A percentile compares a stretch with the other conserved stretches of the same genome.
Evolutionary conservation across 306 rosid genomes (phyloP).

Genomic region (Comarum palustre): DNA sequence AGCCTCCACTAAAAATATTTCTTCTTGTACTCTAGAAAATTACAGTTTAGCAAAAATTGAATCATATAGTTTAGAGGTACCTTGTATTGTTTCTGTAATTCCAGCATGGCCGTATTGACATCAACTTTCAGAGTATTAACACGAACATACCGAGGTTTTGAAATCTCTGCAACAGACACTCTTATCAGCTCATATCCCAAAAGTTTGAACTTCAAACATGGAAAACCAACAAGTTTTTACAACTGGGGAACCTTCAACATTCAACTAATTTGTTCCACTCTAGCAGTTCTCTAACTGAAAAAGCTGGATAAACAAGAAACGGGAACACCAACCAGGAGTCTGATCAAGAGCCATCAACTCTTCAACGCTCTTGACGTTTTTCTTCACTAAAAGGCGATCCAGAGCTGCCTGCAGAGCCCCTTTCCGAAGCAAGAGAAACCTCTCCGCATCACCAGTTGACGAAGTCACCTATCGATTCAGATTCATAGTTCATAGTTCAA

Average conservation of each 20-base stretch:
- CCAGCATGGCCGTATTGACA: slow-evolving; percentile 59
- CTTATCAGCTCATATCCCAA: too few relatives aligned
- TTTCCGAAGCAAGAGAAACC: slow-evolving; percentile 54
- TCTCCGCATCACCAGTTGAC: slow-evolving; percentile 71
- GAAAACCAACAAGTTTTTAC: background rate
- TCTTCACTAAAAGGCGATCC: slow-evolving; percentile 47
- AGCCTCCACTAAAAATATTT: background rate
- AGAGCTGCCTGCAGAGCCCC: slow-evolving; percentile 50
- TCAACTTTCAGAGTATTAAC: slow-evolving; percentile 79
- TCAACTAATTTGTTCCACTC: background rate
- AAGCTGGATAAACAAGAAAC: background rate
- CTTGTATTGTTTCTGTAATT: slow-evolving; percentile 50
- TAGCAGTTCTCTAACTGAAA: background rate
- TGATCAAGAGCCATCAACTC: slow-evolving; percentile 52
- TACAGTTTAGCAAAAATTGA: background rate
- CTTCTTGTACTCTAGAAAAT: background rate
- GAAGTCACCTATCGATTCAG: slow-evolving; percentile 44
- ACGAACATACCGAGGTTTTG: slow-evolving; percentile 77
- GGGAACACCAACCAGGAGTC: slow-evolving; percentile 53
- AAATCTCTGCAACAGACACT: slow-evolving; percentile 48
- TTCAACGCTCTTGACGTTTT: slow-evolving; percentile 49
- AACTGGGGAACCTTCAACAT: too few relatives aligned
- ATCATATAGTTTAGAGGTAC: slow-evolving; percentile 30
- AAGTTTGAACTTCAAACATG: background rate
- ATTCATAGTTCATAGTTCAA: background rate